These are phyloP conservation scores for Xerophyta viscosa DNA, from an alignment of 106 monocot genomes.

Conservation along the genomic window DNA sequence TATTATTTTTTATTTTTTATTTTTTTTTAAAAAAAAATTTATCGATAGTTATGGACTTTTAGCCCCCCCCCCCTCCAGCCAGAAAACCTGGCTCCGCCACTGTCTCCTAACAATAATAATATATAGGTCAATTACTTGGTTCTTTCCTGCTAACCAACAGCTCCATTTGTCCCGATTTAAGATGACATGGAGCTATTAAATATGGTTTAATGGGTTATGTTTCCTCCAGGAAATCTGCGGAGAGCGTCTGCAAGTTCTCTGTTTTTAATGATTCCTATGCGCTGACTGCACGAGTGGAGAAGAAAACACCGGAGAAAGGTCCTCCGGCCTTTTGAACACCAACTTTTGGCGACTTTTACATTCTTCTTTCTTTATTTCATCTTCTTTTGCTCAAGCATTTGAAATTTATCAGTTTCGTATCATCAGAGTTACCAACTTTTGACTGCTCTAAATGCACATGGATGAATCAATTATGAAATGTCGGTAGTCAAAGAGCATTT, in stretches of 20 bases:
- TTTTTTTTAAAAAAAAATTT: too few relatives aligned
- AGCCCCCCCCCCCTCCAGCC: not conserved
- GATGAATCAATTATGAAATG: too few relatives aligned
- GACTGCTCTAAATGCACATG: too few relatives aligned
- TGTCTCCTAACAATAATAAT: too few relatives aligned
- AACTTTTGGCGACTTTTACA: slow-evolving; percentile 1
- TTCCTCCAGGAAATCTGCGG: slow-evolving; percentile 40
- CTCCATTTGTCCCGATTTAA: slow-evolving; percentile 25
- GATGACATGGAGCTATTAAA: slow-evolving; percentile 47
- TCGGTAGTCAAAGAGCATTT: too few relatives aligned
- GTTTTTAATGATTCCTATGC: slow-evolving; percentile 50
- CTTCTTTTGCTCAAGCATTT: too few relatives aligned
- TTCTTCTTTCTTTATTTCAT: not conserved
- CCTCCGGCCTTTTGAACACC: slow-evolving; percentile 17
- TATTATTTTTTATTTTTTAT: too few relatives aligned
- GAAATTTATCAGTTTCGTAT: too few relatives aligned
- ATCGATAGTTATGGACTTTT: too few relatives aligned
- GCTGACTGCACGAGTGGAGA: slow-evolving; percentile 69
- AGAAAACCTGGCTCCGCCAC: too few relatives aligned
- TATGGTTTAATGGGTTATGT: slow-evolving; percentile 7
- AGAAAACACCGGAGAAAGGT: not conserved
- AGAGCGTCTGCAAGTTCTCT: slow-evolving; percentile 4
- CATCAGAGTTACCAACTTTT: too few relatives aligned
- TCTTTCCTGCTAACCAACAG: not conserved
- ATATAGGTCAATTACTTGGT: too few relatives aligned